Evolutionary conservation across 106 monocot genomes (phyloP), one percentile per base, ranked within the genome.

Genomic region (Amphibolis antarctica): DNA sequence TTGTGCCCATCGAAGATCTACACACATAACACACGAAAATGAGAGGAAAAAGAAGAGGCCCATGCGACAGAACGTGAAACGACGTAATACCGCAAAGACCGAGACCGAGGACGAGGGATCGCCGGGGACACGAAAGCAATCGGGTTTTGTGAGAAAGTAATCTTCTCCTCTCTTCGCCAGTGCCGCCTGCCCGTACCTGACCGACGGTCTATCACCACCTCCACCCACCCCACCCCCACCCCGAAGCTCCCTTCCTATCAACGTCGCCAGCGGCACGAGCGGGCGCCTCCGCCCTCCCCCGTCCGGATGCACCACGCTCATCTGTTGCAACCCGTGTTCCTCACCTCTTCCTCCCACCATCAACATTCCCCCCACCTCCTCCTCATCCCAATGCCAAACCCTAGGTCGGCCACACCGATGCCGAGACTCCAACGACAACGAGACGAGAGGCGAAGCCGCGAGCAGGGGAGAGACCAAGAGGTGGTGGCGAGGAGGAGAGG

Each of bases 1-100:
- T 98, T 98, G 77, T 98, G 93, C n/a, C 89, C 93, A 63, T 94
- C 93, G 42, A 89, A 94, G 46, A 94, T 75, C 82, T 93, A 43
- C 44, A 46, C 52, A 28, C 12, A 31, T 22, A 63, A 47, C 19
- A 62, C 10, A n/a, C 0, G 12, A 36, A 36, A 42, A 61, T 30
- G 43, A 36, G 23, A 17, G 4, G 42, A 28, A 45, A 13, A n/a
- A 55, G 49, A 51, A 55, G 36, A 44, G 15, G 55, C 27, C 20
- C 49, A 21, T 11, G 5, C 55, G 65, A 59, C 28, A 20, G 69
- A 28, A 22, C 24, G 29, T 5, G 29, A 49, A 15, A 14, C 7
- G 21, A 26, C 67, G 17, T 25, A 19, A 24, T 27, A 96, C 96
- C 67, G 80, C 96, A 59, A 98, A 98, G 28, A 87, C 90, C 24